phyloP scores from a whole-genome alignment of 352 stramenopile genomes.

The Phytophthora rubi region DNA sequence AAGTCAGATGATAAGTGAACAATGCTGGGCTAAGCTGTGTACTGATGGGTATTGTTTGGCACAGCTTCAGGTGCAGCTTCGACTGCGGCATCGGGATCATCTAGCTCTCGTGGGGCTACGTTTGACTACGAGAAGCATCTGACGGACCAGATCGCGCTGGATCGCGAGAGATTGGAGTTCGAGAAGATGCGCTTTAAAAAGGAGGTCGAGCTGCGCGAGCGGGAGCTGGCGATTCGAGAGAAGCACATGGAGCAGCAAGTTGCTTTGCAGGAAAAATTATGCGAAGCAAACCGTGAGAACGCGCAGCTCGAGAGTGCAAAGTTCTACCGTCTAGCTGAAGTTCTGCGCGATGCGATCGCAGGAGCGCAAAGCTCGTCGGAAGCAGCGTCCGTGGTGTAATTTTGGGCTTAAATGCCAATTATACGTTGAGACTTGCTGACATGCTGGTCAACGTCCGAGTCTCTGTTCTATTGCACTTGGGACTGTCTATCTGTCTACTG shows the following conservation, averaged over 20 bases:
- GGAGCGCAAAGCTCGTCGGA: slow-evolving; percentile 36
- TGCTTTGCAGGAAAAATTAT: slow-evolving; percentile 60
- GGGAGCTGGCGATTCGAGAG: slow-evolving; percentile 64
- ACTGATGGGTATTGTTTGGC: slow-evolving; percentile 1
- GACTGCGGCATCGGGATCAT: slow-evolving; percentile 10
- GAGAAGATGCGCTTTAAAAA: slow-evolving; percentile 79
- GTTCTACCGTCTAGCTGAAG: slow-evolving; percentile 66
- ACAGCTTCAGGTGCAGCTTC: slow-evolving; percentile 23
- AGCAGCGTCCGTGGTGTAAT: slow-evolving; percentile 51
- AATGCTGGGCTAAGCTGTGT: neutral
- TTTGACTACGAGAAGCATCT: slow-evolving; percentile 85
- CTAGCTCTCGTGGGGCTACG: slow-evolving; percentile 33
- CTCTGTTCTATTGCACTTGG: slow-evolving; percentile 5
- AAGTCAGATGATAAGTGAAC: slow-evolving; percentile 2
- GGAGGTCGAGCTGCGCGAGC: slow-evolving; percentile 74
- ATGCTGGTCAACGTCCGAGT: neutral
- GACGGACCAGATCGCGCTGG: slow-evolving; percentile 70
- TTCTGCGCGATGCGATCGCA: slow-evolving; percentile 61
- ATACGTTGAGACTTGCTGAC: neutral
- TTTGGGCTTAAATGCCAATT: neutral
- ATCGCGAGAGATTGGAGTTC: slow-evolving; percentile 77
- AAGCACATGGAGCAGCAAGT: slow-evolving; percentile 73
- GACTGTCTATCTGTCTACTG: neutral
- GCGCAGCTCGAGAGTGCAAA: slow-evolving; percentile 60
- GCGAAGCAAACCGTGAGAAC: slow-evolving; percentile 48